Percentiles rank a stretch among this genome's conserved stretches.
These are phyloP conservation scores for Aurifilum marmelostoma DNA, from an alignment of 2,329 filamentous ascomycete genomes.

Conservation along the genomic window DNA sequence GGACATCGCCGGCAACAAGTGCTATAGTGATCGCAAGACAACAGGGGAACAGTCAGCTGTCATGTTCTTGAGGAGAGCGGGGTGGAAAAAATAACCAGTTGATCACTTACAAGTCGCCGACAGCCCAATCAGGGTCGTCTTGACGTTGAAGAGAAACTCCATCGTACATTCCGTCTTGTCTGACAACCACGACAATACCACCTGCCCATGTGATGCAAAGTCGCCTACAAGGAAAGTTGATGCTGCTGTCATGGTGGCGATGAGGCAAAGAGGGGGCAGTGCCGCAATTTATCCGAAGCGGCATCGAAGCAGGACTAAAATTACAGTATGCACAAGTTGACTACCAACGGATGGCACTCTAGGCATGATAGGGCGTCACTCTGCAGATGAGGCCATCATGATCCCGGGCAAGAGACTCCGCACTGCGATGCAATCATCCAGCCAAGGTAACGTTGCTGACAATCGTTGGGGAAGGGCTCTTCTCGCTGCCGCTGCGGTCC, in stretches of 20 bases:
- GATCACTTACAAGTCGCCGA: slow-evolving; percentile 21
- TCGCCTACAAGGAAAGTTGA: not conserved
- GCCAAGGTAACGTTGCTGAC: slow-evolving; percentile 27
- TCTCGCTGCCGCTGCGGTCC: not conserved
- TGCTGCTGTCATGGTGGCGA: not conserved
- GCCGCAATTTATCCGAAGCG: slow-evolving; percentile 19
- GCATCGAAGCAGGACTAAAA: not conserved
- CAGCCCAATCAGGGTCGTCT: slow-evolving; percentile 15
- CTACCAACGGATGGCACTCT: not conserved
- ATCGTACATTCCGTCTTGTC: slow-evolving; percentile 17
- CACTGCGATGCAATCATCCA: slow-evolving; percentile 12
- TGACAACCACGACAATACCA: slow-evolving; percentile 9
- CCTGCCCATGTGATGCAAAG: slow-evolving; percentile 5
- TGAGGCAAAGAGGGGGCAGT: not conserved
- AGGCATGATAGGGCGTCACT: slow-evolving; percentile 17
- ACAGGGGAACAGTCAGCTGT: not conserved
- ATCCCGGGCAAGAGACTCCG: slow-evolving; percentile 14
- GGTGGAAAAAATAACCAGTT: not conserved
- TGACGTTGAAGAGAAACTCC: slow-evolving; percentile 2
- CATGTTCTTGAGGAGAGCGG: not conserved
- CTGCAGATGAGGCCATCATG: slow-evolving; percentile 4
- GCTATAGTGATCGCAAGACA: slow-evolving; percentile 1
- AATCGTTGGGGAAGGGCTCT: slow-evolving; percentile 10
- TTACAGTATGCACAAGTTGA: not conserved
- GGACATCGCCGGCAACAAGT: slow-evolving; percentile 19